Evolutionary conservation across 2,329 filamentous ascomycete species (phyloP).

Genomic region (Aspergillus terreus): DNA sequence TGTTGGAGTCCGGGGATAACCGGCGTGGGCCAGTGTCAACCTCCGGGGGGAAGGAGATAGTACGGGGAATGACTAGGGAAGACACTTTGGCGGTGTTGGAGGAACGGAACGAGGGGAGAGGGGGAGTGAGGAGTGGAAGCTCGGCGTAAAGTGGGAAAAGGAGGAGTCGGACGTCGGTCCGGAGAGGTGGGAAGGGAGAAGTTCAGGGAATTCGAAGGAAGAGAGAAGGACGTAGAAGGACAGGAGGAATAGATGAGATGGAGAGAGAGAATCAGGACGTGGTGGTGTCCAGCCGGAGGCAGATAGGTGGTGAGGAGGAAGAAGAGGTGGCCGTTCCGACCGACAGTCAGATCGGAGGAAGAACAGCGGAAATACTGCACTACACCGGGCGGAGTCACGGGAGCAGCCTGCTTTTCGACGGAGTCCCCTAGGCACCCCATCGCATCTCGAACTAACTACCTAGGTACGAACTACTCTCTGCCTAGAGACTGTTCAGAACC

Average conservation of each 20-base stretch:
- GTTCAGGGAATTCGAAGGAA: background rate
- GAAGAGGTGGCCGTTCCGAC: background rate
- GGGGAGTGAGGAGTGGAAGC: slow-evolving; percentile 17
- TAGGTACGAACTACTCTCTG: too few relatives aligned
- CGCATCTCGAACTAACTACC: too few relatives aligned
- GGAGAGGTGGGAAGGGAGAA: background rate
- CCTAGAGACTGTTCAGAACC: too few relatives aligned
- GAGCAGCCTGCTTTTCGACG: slow-evolving; percentile 1
- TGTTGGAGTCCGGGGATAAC: slow-evolving; percentile 59
- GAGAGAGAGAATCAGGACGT: too few relatives aligned
- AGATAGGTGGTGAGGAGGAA: background rate
- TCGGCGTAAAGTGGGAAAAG: slow-evolving; percentile 24
- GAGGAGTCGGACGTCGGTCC: slow-evolving; percentile 18
- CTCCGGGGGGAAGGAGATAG: slow-evolving; percentile 86
- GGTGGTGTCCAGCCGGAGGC: too few relatives aligned
- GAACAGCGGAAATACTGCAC: background rate
- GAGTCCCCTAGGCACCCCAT: too few relatives aligned
- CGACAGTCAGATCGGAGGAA: background rate
- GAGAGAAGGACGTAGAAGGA: background rate
- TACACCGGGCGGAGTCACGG: slow-evolving; percentile 8
- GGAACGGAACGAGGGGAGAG: slow-evolving; percentile 28
- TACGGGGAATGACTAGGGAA: slow-evolving; percentile 83
- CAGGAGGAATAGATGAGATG: background rate
- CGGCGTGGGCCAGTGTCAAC: slow-evolving; percentile 60
- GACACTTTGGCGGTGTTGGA: slow-evolving; percentile 90